Conservation (phyloP, 2,329 filamentous ascomycete species). For the Davidsoniella virescens region DNA sequence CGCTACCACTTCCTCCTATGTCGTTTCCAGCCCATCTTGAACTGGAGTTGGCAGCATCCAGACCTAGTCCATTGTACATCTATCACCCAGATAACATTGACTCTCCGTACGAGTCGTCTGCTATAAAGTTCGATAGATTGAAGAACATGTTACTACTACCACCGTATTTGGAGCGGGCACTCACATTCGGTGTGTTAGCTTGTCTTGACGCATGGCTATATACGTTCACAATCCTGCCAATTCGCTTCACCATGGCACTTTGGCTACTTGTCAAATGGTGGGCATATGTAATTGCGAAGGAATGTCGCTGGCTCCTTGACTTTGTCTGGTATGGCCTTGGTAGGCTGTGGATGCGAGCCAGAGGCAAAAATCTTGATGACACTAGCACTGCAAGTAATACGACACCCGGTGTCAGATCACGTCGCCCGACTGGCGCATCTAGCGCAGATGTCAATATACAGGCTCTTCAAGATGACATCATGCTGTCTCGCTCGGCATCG, state of each 20-base stretch:
- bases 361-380: too few relatives aligned
- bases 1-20: constrained; percentile 49
- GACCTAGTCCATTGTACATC: constrained; percentile 50
- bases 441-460: neutral
- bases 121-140: constrained; percentile 79
- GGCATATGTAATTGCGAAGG: constrained; percentile 53
- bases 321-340: constrained; percentile 71
- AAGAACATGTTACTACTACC: constrained; percentile 78
- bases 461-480: neutral
- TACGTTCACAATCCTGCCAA: constrained; percentile 84
- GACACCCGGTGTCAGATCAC: neutral
- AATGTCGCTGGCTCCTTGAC: constrained; percentile 51
- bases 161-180: constrained; percentile 62
- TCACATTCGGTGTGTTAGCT: constrained; percentile 76
- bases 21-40: constrained; percentile 49
- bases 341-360: constrained; percentile 49
- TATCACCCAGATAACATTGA: constrained; percentile 40
- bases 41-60: constrained; percentile 44
- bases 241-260: constrained; percentile 71
- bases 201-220: constrained; percentile 95
- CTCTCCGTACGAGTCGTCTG: constrained; percentile 76
- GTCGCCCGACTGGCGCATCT: neutral
- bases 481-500: neutral
- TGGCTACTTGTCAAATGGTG: constrained; percentile 66
- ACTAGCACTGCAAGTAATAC: neutral